These are phyloP conservation scores for Didymella glomerata DNA, from an alignment of 2,329 filamentous ascomycete genomes.

Conservation along the genomic window DNA sequence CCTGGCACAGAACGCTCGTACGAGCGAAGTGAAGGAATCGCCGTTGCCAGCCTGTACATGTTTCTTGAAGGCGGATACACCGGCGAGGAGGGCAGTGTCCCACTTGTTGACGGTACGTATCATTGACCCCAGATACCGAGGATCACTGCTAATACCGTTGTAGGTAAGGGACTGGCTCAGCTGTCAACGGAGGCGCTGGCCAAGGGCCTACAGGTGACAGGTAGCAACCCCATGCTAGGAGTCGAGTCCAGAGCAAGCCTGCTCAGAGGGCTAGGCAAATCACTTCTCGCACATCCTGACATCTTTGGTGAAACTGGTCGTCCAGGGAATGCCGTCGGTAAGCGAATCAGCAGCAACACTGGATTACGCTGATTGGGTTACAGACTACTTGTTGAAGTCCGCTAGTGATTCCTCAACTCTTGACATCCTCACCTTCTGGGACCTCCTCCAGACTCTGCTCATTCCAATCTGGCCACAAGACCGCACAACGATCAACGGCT, in stretches of 20 bases:
- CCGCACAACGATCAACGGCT: conserved; percentile 82
- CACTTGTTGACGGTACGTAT: conserved; percentile 71
- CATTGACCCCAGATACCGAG: neutral
- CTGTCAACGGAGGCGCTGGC: conserved; percentile 77
- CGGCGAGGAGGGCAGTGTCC: conserved; percentile 76
- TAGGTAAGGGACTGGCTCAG: conserved; percentile 68
- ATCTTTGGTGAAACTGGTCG: conserved; percentile 83
- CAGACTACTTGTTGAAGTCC: conserved; percentile 29
- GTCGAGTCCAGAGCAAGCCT: conserved; percentile 83
- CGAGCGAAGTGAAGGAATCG: conserved; percentile 84
- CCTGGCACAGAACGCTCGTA: conserved; percentile 82
- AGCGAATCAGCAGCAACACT: conserved; percentile 33
- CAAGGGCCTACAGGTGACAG: conserved; percentile 80
- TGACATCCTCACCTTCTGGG: conserved; percentile 89
- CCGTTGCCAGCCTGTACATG: conserved; percentile 81
- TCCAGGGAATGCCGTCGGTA: conserved; percentile 91
- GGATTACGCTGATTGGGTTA: neutral
- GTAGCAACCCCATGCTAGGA: conserved; percentile 77
- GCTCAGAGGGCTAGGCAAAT: conserved; percentile 75
- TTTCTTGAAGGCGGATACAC: conserved; percentile 83
- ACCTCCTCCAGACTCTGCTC: conserved; percentile 84
- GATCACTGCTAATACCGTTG: neutral
- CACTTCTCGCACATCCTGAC: conserved; percentile 73
- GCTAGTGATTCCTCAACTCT: conserved; percentile 29
- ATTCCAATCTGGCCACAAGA: conserved; percentile 86